A percentile compares a stretch with the other conserved stretches of the same genome.
phyloP scores from a whole-genome alignment of 768 basidiomycete species.

The Tricholoma hemisulphureum region DNA sequence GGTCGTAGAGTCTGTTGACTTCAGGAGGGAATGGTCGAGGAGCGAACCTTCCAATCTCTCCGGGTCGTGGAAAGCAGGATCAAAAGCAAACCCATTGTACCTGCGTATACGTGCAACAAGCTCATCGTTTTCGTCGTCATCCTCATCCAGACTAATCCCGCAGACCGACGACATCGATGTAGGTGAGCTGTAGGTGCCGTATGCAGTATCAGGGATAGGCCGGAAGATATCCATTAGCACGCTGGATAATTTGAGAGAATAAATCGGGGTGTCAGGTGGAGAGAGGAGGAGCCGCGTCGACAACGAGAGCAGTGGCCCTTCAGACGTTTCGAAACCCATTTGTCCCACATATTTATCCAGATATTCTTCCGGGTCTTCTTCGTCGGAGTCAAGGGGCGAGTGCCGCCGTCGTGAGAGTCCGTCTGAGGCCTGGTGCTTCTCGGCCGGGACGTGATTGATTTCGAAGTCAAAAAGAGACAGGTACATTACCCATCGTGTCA shows the following conservation, averaged over 20 bases:
- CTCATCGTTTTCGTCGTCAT: background rate
- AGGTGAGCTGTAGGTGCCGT: too few species aligned
- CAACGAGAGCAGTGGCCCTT: too few species aligned
- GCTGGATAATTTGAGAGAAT: too few species aligned
- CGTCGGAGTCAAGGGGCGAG: slow-evolving; percentile 10
- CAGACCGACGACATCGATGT: too few species aligned
- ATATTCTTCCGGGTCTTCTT: slow-evolving; percentile 30
- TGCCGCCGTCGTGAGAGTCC: slow-evolving; percentile 28
- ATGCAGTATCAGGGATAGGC: too few species aligned
- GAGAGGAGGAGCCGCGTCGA: too few species aligned
- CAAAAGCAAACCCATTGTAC: background rate
- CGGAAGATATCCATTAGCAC: too few species aligned
- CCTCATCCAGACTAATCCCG: background rate
- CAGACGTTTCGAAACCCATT: too few species aligned
- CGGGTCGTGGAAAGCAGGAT: background rate
- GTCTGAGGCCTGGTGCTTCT: slow-evolving; percentile 30
- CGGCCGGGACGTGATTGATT: slow-evolving; percentile 33
- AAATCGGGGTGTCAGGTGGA: too few species aligned
- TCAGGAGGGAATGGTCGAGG: background rate
- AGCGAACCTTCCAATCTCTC: background rate
- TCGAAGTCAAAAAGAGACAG: slow-evolving; percentile 36
- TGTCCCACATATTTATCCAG: too few species aligned
- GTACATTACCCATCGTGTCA: slow-evolving; percentile 37
- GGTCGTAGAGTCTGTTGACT: background rate
- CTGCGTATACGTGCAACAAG: background rate